These are phyloP conservation scores for Aspergillus amoenus DNA, from an alignment of 2,329 filamentous ascomycete species.

Conservation along the genomic window DNA sequence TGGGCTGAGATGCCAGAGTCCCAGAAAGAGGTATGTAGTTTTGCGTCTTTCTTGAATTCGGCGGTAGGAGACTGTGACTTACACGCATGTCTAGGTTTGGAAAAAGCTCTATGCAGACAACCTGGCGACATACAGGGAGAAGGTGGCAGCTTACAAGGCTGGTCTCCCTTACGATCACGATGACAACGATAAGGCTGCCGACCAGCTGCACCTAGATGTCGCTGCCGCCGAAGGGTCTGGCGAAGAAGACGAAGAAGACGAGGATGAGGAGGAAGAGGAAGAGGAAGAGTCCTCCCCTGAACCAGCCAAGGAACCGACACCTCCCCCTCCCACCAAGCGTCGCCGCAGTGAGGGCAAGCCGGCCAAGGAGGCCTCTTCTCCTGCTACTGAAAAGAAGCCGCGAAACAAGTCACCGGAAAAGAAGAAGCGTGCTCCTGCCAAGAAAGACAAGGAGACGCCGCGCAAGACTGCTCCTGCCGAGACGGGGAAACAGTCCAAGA, in stretches of 20 bases:
- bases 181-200: conserved; percentile 42
- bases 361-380: conserved; percentile 30
- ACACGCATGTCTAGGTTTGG: conserved; percentile 47
- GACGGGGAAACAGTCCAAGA: conserved; percentile 36
- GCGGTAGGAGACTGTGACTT: conserved; percentile 3
- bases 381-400: conserved; percentile 21
- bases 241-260: conserved; percentile 29
- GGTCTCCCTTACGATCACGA: conserved; percentile 46
- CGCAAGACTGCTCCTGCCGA: conserved; percentile 33
- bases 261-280: conserved; percentile 23
- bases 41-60: background rate
- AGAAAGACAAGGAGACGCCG: conserved; percentile 30
- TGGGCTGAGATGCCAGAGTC: conserved; percentile 75
- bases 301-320: conserved; percentile 43
- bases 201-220: conserved; percentile 43
- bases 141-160: conserved; percentile 58
- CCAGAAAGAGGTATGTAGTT: conserved; percentile 65
- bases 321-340: conserved; percentile 45
- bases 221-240: conserved; percentile 39
- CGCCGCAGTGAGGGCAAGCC: conserved; percentile 42
- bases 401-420: conserved; percentile 29
- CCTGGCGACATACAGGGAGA: conserved; percentile 56
- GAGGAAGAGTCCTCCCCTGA: conserved; percentile 36
- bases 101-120: conserved; percentile 59
- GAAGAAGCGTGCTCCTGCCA: conserved; percentile 29